Base-by-base conservation (phyloP, 1,284 basidiomycete genomes). In the Leccinum subatratum region DNA sequence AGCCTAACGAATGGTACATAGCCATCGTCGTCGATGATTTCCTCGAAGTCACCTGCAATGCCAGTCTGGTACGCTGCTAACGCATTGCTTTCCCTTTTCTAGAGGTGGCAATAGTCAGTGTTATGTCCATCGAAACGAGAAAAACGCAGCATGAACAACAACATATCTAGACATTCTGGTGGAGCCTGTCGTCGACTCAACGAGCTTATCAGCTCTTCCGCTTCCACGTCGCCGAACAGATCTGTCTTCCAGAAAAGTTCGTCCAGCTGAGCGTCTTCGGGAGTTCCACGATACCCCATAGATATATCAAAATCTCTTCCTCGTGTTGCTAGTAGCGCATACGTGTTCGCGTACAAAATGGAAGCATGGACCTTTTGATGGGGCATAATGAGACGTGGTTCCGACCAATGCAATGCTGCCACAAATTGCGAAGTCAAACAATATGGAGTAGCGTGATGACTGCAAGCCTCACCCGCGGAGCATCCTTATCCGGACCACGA, bases 71-170 rank as follows among this genome's bases (percentile, higher is more conserved):
- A 69, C 64, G 5, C 64, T 67, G 56, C 65, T 62, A 57, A 77
- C 34, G 20, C 67, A 67, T 54, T 71, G 54, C 28, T 56, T 74
- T 28, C 74, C 75, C 14, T 74, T 73, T 45, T 68, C 74, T 77
- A 34, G 39, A 60, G 12, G 0, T 8, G 4, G 60, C 1, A 30
- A 5, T 25, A 8, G 4, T 59, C 1, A 66, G 4, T 25, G 58
- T 42, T 11, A 3, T 20, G 14, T 2, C 5, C 3, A 63, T 11
- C 3, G 6, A 32, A 25, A 56, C 25, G 3, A 18, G 1, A 12
- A 59, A 57, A 56, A 18, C 69, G 67, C 22, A 57, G 16, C 56
- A 57, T 57, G 56, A 57, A 57, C 25, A 57, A 18, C 56, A 57
- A n/a, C 56, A 8, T 57, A 30, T 57, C 54, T 8, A 56, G 54